Evolutionary conservation across 2,329 filamentous ascomycete species (phyloP).

Genomic region (Cladorrhinum sp.): DNA sequence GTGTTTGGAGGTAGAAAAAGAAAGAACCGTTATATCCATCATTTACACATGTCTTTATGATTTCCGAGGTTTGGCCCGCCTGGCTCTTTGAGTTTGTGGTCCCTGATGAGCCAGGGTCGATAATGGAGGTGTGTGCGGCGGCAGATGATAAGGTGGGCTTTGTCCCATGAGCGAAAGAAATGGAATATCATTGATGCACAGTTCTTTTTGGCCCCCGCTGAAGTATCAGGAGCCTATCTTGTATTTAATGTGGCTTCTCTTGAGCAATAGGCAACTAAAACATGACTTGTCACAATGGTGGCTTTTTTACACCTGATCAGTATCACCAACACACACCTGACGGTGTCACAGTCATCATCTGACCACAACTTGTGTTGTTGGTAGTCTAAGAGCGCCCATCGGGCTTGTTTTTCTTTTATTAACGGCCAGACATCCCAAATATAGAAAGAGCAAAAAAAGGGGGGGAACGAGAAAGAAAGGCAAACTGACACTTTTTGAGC

Average conservation of each 20-base stretch:
- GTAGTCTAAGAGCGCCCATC: too few species aligned
- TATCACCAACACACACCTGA: not conserved
- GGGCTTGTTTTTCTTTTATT: too few species aligned
- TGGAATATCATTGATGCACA: not conserved
- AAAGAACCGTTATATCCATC: conserved; percentile 7
- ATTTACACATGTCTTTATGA: not conserved
- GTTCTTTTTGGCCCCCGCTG: not conserved
- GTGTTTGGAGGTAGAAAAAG: not conserved
- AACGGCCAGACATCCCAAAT: too few species aligned
- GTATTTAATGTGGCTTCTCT: not conserved
- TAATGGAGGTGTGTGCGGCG: not conserved
- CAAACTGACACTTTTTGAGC: too few species aligned
- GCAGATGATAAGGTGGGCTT: not conserved
- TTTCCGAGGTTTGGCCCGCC: not conserved
- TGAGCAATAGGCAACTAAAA: not conserved
- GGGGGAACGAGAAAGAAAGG: too few species aligned
- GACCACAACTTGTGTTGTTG: too few species aligned
- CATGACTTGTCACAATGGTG: not conserved
- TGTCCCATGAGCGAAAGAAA: not conserved
- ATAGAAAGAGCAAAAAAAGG: too few species aligned
- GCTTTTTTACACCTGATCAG: not conserved
- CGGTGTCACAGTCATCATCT: too few species aligned
- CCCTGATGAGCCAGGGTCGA: not conserved
- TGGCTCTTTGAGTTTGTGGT: not conserved
- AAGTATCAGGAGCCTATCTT: not conserved